phyloP scores from a whole-genome alignment of 83 land plant species.

The Isoetes engelmannii region DNA sequence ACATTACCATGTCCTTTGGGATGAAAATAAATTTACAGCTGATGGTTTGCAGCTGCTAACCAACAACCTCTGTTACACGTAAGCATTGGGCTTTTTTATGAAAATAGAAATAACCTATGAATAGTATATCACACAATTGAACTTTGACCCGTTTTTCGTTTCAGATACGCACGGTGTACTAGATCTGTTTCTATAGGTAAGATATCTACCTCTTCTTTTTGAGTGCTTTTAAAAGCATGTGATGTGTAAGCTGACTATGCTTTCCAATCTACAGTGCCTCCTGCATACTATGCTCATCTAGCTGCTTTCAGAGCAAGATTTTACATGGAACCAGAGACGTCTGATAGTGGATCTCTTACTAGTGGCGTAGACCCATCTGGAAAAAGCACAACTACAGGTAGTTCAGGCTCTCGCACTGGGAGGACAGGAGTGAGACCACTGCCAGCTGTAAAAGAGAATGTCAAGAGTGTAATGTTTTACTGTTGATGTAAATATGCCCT shows the following conservation, averaged over 20 bases:
- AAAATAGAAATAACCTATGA: no score
- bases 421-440: constrained; percentile 61
- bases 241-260: not conserved
- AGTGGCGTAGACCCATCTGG: constrained; percentile 42
- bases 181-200: constrained; percentile 92
- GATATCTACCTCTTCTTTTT: constrained; percentile 9
- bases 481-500: constrained; percentile 22
- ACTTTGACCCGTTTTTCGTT: not conserved
- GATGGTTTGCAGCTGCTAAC: constrained; percentile 64
- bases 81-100: constrained; percentile 7
- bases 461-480: constrained; percentile 69
- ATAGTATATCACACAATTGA: no score
- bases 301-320: constrained; percentile 88
- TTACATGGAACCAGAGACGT: constrained; percentile 84
- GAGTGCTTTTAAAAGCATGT: not conserved
- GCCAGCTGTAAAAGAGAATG: constrained; percentile 66
- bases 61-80: constrained; percentile 84
- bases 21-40: constrained; percentile 73
- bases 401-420: constrained; percentile 44
- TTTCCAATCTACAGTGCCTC: constrained; percentile 61
- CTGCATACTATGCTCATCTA: constrained; percentile 87
- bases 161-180: constrained; percentile 89
- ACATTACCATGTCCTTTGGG: constrained; percentile 84
- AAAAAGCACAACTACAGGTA: constrained; percentile 32
- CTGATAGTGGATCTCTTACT: constrained; percentile 67